These are phyloP conservation scores for Crithidia expoeki DNA, from an alignment of 208 protist species.

Conservation along the genomic window DNA sequence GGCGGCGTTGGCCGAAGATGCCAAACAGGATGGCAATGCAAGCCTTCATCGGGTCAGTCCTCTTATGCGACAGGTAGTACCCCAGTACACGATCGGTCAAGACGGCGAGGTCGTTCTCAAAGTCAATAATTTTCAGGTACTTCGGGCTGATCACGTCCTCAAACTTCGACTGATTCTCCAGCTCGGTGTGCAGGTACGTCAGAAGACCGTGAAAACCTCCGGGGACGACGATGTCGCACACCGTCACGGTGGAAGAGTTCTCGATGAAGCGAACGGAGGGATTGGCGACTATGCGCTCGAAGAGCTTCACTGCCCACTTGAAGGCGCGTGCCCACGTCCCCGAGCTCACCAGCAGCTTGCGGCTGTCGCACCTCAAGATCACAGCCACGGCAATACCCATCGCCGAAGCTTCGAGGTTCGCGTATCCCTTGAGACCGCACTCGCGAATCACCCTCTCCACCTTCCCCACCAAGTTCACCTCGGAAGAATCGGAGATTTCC, in stretches of 20 bases:
- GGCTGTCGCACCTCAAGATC: slow-evolving; percentile 53
- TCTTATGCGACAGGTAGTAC: slow-evolving; percentile 58
- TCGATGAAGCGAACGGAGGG: slow-evolving; percentile 50
- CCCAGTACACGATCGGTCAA: slow-evolving; percentile 60
- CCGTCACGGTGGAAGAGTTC: slow-evolving; percentile 26
- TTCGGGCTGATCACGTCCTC: slow-evolving; percentile 39
- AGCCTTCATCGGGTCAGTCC: slow-evolving; percentile 31
- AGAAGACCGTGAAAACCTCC: slow-evolving; percentile 61
- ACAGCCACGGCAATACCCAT: slow-evolving; percentile 51
- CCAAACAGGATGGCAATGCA: slow-evolving; percentile 68
- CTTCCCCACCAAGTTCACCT: slow-evolving; percentile 49
- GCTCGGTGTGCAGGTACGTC: slow-evolving; percentile 49
- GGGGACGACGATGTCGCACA: slow-evolving; percentile 46
- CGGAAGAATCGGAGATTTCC: slow-evolving; percentile 26
- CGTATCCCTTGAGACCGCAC: slow-evolving; percentile 50
- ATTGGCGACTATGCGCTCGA: slow-evolving; percentile 45
- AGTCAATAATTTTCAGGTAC: slow-evolving; percentile 63
- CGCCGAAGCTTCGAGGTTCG: slow-evolving; percentile 54
- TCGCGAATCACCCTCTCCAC: slow-evolving; percentile 46
- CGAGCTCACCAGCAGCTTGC: slow-evolving; percentile 48
- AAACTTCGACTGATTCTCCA: slow-evolving; percentile 64
- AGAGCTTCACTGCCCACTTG: slow-evolving; percentile 38
- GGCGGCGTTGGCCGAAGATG: slow-evolving; percentile 68
- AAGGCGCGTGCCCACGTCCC: slow-evolving; percentile 58
- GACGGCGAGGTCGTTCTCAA: slow-evolving; percentile 74